Evolutionary conservation across 495 filamentous ascomycete species (phyloP).

Genomic region (Daldinia decipiens): DNA sequence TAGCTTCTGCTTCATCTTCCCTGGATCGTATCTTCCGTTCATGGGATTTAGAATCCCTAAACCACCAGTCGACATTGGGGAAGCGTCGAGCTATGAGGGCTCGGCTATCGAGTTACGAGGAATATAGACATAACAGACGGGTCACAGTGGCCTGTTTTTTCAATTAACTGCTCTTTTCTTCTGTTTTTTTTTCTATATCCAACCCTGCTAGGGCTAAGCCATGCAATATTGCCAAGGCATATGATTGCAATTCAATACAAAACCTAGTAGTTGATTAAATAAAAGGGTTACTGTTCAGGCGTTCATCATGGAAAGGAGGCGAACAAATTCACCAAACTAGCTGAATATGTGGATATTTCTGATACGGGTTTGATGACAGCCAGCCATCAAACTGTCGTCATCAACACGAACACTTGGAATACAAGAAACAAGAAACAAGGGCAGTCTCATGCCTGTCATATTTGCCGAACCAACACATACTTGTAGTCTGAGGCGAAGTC

Average conservation of each 20-base stretch:
- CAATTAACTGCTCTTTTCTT: not conserved
- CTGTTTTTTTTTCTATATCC: not conserved
- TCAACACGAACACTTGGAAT: slow-evolving; percentile 6
- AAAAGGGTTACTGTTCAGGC: slow-evolving; percentile 7
- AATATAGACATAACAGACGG: not conserved
- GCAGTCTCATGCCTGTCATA: not conserved
- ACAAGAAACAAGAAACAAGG: slow-evolving; percentile 7
- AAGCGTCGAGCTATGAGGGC: slow-evolving; percentile 17
- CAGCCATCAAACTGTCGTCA: not conserved
- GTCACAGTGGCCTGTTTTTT: not conserved
- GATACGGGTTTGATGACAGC: not conserved
- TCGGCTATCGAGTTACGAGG: slow-evolving; percentile 21
- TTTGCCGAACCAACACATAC: not conserved
- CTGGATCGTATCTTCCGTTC: slow-evolving; percentile 57
- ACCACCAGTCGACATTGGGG: slow-evolving; percentile 10
- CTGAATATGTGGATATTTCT: slow-evolving; percentile 14
- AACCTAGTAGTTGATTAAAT: slow-evolving; percentile 10
- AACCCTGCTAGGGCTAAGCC: not conserved
- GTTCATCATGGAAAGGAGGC: slow-evolving; percentile 10
- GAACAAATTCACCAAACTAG: not conserved
- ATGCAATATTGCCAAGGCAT: slow-evolving; percentile 7
- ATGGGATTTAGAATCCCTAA: slow-evolving; percentile 54
- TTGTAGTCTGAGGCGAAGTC: not conserved
- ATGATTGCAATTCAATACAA: not conserved
- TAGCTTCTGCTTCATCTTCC: slow-evolving; percentile 52